phyloP scores from a whole-genome alignment of 2,329 filamentous ascomycete species.

The Myriosclerotinia curreyana region DNA sequence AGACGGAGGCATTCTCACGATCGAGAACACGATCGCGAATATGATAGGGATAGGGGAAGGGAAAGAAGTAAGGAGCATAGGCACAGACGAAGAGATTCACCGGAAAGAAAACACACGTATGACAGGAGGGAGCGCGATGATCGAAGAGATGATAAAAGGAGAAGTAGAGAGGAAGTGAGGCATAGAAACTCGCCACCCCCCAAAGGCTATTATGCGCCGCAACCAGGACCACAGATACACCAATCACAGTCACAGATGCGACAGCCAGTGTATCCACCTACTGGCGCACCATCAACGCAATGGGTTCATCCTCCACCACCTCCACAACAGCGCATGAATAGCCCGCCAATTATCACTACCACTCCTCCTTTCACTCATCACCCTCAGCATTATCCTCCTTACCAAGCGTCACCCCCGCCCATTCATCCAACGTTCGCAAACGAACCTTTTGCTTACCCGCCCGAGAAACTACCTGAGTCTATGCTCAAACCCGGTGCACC shows the following conservation, averaged over 20 bases:
- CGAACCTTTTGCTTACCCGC: constrained; percentile 18
- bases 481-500: constrained; percentile 7
- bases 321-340: constrained; percentile 12
- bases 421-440: constrained; percentile 16
- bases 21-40: neutral
- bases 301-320: constrained; percentile 20
- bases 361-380: neutral
- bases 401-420: neutral
- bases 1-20: constrained; percentile 18
- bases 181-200: constrained; percentile 6
- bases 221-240: neutral
- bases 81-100: constrained; percentile 8
- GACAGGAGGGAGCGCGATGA: constrained; percentile 7
- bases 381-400: neutral
- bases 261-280: neutral
- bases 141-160: constrained; percentile 15
- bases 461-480: constrained; percentile 19
- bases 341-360: constrained; percentile 6
- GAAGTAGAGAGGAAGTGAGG: constrained; percentile 16
- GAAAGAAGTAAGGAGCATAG: constrained; percentile 16
- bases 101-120: constrained; percentile 13
- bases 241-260: neutral
- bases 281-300: neutral
- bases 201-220: constrained; percentile 8
- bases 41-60: neutral